Percentiles rank a stretch among this genome's conserved stretches.
These are phyloP conservation scores for Suillus occidentalis DNA, from an alignment of 768 basidiomycete genomes.

Conservation along the genomic window DNA sequence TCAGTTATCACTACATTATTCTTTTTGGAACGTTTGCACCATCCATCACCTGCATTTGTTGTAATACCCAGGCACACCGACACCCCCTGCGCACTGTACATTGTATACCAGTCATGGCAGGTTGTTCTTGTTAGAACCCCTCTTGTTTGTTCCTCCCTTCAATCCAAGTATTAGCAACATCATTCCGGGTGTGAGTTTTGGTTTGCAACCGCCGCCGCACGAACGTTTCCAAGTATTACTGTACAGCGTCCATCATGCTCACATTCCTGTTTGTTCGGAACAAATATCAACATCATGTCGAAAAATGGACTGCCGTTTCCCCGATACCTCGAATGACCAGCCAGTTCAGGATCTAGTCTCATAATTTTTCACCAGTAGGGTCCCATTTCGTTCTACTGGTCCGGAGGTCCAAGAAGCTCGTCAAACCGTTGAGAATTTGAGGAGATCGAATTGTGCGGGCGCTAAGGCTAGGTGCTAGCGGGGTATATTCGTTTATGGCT, in stretches of 20 bases:
- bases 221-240: not conserved
- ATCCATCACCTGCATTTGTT: constrained; percentile 13
- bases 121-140: constrained; percentile 10
- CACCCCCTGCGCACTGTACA: constrained; percentile 5
- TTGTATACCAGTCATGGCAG: constrained; percentile 4
- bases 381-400: constrained; percentile 7
- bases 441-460: constrained; percentile 51
- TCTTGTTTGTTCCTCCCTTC: constrained; percentile 7
- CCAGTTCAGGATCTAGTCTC: constrained; percentile 5
- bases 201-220: not conserved
- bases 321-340: constrained; percentile 20
- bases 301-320: constrained; percentile 33
- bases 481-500: constrained; percentile 2
- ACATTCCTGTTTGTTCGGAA: constrained; percentile 29
- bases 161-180: constrained; percentile 12
- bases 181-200: constrained; percentile 7
- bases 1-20: constrained; percentile 14
- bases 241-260: constrained; percentile 7
- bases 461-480: constrained; percentile 1
- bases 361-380: constrained; percentile 13
- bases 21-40: not conserved
- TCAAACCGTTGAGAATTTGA: constrained; percentile 63
- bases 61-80: constrained; percentile 8
- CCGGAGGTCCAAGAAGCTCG: constrained; percentile 53
- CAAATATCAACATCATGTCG: constrained; percentile 36